Conservation (phyloP, 1,139 yeast genomes). For the Spathaspora sp. region DNA sequence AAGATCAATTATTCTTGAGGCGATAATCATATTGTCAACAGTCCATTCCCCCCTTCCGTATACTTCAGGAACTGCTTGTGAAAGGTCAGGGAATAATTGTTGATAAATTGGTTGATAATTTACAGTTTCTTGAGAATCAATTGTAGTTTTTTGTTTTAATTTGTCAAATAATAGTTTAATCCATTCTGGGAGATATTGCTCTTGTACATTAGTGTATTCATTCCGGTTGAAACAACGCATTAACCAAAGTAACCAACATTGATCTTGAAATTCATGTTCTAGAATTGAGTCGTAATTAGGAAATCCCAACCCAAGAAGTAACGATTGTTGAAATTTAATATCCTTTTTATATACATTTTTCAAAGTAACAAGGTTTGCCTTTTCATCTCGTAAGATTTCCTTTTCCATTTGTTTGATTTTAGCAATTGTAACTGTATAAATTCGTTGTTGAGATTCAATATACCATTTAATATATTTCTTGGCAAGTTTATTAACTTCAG, state of each 20-base stretch:
- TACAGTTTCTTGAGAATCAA: conserved; percentile 51
- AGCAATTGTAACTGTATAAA: conserved; percentile 48
- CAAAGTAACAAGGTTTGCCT: conserved; percentile 46
- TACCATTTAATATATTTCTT: conserved; percentile 32
- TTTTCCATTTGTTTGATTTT: conserved; percentile 53
- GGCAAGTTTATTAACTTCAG: conserved; percentile 2
- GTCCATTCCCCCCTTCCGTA: conserved; percentile 64
- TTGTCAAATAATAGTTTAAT: conserved; percentile 43
- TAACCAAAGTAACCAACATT: conserved; percentile 61
- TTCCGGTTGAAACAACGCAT: conserved; percentile 56
- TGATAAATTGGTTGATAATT: conserved; percentile 57
- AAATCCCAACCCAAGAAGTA: conserved; percentile 58
- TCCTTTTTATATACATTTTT: conserved; percentile 60
- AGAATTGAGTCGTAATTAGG: conserved; percentile 52
- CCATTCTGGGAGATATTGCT: conserved; percentile 51
- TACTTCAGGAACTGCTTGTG: conserved; percentile 59
- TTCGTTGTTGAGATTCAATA: conserved; percentile 43
- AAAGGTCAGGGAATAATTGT: conserved; percentile 53
- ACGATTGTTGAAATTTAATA: conserved; percentile 51
- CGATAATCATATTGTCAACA: conserved; percentile 55
- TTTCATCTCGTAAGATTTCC: conserved; percentile 40
- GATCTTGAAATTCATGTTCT: conserved; percentile 51
- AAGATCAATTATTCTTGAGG: conserved; percentile 59
- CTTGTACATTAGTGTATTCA: conserved; percentile 29
- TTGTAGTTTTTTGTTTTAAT: conserved; percentile 31